Evolutionary conservation across 192 early-diverging fungal genomes (phyloP).

Genomic region (Kappamyces sp.): DNA sequence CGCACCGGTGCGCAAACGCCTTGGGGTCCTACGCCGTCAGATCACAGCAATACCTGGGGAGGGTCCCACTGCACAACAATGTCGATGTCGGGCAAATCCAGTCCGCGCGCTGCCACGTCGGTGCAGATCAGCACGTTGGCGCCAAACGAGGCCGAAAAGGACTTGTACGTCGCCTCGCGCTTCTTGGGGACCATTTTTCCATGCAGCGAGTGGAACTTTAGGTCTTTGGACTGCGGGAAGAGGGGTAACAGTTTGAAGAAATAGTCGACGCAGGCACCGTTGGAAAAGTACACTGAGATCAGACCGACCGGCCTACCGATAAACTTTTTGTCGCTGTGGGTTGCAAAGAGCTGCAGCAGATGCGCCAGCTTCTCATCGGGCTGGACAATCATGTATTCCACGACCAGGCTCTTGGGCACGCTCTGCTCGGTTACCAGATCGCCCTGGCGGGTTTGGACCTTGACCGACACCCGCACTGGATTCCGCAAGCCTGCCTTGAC

Average conservation of each 20-base stretch:
- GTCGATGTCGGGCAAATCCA: slow-evolving; percentile 95
- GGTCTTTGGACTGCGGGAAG: slow-evolving; percentile 37
- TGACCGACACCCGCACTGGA: slow-evolving; percentile 81
- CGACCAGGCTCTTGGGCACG: slow-evolving; percentile 21
- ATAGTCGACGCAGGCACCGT: slow-evolving; percentile 94
- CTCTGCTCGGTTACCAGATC: slow-evolving; percentile 49
- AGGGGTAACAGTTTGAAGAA: slow-evolving; percentile 60
- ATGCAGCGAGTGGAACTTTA: slow-evolving; percentile 71
- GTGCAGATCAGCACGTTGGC: slow-evolving; percentile 84
- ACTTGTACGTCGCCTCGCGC: slow-evolving; percentile 71
- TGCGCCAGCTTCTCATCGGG: slow-evolving; percentile 78
- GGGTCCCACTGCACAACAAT: slow-evolving; percentile 92
- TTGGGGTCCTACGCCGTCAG: slow-evolving; percentile 63
- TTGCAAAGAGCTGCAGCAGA: slow-evolving; percentile 59
- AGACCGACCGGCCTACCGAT: slow-evolving; percentile 33
- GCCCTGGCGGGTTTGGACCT: slow-evolving; percentile 44
- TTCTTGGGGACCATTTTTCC: slow-evolving; percentile 90
- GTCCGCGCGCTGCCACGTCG: slow-evolving; percentile 89
- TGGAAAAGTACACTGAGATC: slow-evolving; percentile 75
- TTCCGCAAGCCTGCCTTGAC: slow-evolving; percentile 86
- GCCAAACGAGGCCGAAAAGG: slow-evolving; percentile 60
- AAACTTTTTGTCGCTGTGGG: slow-evolving; percentile 62
- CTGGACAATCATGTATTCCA: slow-evolving; percentile 65
- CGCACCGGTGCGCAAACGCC: slow-evolving; percentile 90
- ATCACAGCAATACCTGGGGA: slow-evolving; percentile 45